Percentiles rank a stretch among this genome's conserved stretches.
Conservation (phyloP, 2,329 filamentous ascomycete genomes). For the Diaporthe citri region DNA sequence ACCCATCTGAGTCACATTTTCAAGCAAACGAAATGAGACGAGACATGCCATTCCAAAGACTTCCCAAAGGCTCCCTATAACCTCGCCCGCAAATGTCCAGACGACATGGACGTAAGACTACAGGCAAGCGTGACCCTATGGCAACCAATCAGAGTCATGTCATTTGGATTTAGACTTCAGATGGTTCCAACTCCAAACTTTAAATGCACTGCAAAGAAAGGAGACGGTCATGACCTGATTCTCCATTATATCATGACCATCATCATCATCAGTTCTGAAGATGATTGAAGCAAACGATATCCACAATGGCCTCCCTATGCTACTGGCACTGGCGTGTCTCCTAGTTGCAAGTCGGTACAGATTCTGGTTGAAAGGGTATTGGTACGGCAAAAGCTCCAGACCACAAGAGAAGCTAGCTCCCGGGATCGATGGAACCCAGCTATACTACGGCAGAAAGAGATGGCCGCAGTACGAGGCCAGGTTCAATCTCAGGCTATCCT, state of each 20-base stretch:
- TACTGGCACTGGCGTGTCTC: conserved; percentile 6
- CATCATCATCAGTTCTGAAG: background rate
- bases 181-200: background rate
- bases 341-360: conserved; percentile 9
- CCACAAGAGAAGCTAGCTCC: background rate
- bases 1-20: background rate
- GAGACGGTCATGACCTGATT: background rate
- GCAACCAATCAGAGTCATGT: conserved; percentile 15
- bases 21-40: background rate
- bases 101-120: background rate
- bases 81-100: background rate
- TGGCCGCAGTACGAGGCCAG: conserved; percentile 38
- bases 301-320: background rate
- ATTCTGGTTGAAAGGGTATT: background rate
- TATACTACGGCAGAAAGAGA: conserved; percentile 30
- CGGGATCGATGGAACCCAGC: conserved; percentile 14
- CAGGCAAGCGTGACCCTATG: background rate
- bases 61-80: background rate
- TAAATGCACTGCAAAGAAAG: background rate
- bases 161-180: background rate
- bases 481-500: conserved; percentile 37
- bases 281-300: conserved; percentile 5
- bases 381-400: background rate
- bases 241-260: background rate
- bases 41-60: background rate